phyloP scores from a whole-genome alignment of 192 early-diverging fungal species.

The Jimgerdemannia lactiflua region DNA sequence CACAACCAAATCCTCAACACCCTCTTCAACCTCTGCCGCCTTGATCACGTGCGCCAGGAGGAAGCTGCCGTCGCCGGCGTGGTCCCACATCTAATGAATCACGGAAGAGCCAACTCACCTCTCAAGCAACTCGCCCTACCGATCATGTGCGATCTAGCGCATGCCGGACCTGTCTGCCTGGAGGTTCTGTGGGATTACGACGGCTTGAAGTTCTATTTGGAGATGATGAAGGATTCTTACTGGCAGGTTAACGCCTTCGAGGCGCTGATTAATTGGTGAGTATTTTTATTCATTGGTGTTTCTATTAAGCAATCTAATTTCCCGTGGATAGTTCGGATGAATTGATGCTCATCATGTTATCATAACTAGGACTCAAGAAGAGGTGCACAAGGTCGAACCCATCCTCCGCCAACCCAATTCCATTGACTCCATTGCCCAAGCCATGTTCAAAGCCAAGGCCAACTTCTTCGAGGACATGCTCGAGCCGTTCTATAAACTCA shows the following conservation, averaged over 20 bases:
- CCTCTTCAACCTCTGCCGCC: slow-evolving; percentile 58
- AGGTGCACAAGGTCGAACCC: slow-evolving; percentile 32
- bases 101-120: slow-evolving; percentile 38
- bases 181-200: slow-evolving; percentile 45
- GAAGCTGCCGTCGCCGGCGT: slow-evolving; percentile 51
- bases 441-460: slow-evolving; percentile 43
- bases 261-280: slow-evolving; percentile 54
- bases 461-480: slow-evolving; percentile 55
- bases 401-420: slow-evolving; percentile 28
- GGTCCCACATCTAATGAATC: slow-evolving; percentile 51
- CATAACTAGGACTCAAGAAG: slow-evolving; percentile 22
- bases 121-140: slow-evolving; percentile 63
- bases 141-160: slow-evolving; percentile 57
- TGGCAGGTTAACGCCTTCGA: slow-evolving; percentile 63
- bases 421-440: slow-evolving; percentile 34
- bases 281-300: not conserved
- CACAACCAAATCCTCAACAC: slow-evolving; percentile 57
- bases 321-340: no score
- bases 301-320: no score
- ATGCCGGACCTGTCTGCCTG: slow-evolving; percentile 44
- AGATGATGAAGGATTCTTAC: slow-evolving; percentile 47
- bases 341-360: not conserved
- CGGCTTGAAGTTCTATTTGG: slow-evolving; percentile 41
- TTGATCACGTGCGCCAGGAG: slow-evolving; percentile 54
- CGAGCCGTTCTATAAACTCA: slow-evolving; percentile 45